These are phyloP conservation scores for Eimeria tenella DNA, from an alignment of 169 alveolate species.

Conservation along the genomic window DNA sequence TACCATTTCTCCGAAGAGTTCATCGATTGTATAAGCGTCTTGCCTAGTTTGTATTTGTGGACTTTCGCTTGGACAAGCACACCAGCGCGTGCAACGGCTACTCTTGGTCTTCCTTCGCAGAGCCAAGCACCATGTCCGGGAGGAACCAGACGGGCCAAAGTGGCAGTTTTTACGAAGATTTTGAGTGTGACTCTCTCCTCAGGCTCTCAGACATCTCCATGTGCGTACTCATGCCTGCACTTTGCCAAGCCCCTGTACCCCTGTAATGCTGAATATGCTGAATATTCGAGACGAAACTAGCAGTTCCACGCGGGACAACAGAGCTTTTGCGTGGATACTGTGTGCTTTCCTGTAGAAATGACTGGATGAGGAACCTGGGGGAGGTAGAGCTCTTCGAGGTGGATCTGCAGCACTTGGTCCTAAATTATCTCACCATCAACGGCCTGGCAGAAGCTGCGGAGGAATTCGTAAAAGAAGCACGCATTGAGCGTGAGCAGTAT, in stretches of 20 bases:
- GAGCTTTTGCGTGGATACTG: background rate
- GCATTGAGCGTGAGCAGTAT: constrained; percentile 59
- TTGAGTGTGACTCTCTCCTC: constrained; percentile 11
- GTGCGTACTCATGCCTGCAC: background rate
- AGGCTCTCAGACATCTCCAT: constrained; percentile 37
- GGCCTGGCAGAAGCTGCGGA: constrained; percentile 79
- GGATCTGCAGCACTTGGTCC: constrained; percentile 73
- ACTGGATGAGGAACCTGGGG: constrained; percentile 73
- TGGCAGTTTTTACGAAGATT: constrained; percentile 28
- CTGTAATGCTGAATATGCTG: background rate
- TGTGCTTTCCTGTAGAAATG: constrained; percentile 41
- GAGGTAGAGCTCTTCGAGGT: constrained; percentile 74
- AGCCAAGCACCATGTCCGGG: background rate
- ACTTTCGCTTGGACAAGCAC: no score
- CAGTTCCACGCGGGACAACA: background rate
- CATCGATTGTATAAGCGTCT: no score
- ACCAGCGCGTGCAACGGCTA: no score
- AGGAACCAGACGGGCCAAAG: background rate
- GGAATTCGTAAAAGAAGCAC: constrained; percentile 70
- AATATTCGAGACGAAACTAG: no score
- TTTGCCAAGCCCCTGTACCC: background rate
- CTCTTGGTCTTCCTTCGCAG: background rate
- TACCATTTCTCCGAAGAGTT: no score
- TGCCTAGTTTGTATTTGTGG: no score
- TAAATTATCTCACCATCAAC: constrained; percentile 75